phyloP scores from a whole-genome alignment of 345 rosid genomes.

The Salix exigua region DNA sequence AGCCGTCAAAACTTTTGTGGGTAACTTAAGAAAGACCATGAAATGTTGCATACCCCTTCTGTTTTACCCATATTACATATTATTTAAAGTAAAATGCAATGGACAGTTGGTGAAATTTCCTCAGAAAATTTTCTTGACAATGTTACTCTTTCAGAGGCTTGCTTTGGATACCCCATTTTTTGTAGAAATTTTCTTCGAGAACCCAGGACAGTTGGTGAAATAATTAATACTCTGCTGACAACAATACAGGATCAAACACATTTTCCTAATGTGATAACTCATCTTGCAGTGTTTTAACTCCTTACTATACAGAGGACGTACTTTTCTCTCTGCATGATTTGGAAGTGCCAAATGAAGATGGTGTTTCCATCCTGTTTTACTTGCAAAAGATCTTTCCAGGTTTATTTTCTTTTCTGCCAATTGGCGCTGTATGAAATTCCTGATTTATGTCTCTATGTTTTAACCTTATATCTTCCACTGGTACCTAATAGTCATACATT shows the following conservation, averaged over 20 bases:
- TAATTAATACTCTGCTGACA: neutral
- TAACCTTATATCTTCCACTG: neutral
- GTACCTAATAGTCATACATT: neutral
- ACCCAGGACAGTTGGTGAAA: neutral
- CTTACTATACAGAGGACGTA: slow-evolving; percentile 90
- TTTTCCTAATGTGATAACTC: slow-evolving; percentile 8
- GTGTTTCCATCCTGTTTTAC: slow-evolving; percentile 91
- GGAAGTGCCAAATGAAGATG: slow-evolving; percentile 89
- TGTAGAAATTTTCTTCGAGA: neutral
- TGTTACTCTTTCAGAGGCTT: too few species aligned
- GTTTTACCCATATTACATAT: too few species aligned
- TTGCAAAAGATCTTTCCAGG: slow-evolving; percentile 98
- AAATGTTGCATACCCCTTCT: too few species aligned
- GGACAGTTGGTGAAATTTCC: too few species aligned
- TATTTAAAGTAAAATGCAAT: too few species aligned
- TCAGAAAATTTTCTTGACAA: too few species aligned
- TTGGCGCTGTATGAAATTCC: neutral
- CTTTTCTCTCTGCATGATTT: slow-evolving; percentile 71
- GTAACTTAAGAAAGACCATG: neutral
- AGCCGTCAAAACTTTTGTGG: neutral
- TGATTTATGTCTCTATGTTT: neutral
- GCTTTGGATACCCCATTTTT: neutral
- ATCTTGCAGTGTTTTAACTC: slow-evolving; percentile 79
- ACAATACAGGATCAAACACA: neutral
- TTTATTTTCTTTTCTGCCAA: slow-evolving; percentile 13